Conservation (phyloP, 192 early-diverging fungal species). For the Coemansia guatemalensis region DNA sequence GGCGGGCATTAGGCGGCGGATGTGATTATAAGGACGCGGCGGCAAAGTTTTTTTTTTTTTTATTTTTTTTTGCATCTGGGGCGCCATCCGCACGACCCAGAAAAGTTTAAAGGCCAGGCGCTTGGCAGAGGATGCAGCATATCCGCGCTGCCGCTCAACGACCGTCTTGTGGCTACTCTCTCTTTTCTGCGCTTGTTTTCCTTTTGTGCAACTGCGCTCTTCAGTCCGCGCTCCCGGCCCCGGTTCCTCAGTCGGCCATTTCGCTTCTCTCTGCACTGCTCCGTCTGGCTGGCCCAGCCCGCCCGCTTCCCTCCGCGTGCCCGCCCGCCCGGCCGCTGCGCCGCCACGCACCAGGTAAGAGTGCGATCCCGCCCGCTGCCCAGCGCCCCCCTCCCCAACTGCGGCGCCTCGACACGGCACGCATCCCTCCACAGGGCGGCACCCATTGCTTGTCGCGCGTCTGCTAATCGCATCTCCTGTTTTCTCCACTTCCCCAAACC, state of each 20-base stretch:
- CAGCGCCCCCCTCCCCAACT: neutral
- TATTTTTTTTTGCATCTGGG: constrained; percentile 2
- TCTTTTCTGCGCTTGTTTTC: neutral
- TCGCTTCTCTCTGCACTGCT: neutral
- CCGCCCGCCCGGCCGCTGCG: neutral
- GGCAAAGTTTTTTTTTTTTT: constrained; percentile 5
- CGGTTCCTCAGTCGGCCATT: neutral
- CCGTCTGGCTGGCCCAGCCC: constrained; percentile 2
- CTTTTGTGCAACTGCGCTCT: constrained; percentile 6
- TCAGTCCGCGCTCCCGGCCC: neutral
- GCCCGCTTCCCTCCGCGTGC: neutral
- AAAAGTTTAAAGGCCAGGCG: constrained; percentile 30
- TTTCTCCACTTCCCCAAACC: neutral
- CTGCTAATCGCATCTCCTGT: constrained; percentile 13
- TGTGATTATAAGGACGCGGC: neutral
- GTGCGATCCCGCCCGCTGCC: constrained; percentile 4
- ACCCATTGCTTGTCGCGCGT: neutral
- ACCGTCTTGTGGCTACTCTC: neutral
- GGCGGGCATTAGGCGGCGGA: constrained; percentile 6
- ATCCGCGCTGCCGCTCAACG: constrained; percentile 1
- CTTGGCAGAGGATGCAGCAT: neutral
- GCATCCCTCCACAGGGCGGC: neutral
- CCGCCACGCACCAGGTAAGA: neutral
- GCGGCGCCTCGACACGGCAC: neutral
- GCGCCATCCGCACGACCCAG: constrained; percentile 11